Percentiles rank a stretch among this genome's conserved stretches.
phyloP scores from a whole-genome alignment of 2,329 filamentous ascomycete genomes.

The Aspergillus bombycis region DNA sequence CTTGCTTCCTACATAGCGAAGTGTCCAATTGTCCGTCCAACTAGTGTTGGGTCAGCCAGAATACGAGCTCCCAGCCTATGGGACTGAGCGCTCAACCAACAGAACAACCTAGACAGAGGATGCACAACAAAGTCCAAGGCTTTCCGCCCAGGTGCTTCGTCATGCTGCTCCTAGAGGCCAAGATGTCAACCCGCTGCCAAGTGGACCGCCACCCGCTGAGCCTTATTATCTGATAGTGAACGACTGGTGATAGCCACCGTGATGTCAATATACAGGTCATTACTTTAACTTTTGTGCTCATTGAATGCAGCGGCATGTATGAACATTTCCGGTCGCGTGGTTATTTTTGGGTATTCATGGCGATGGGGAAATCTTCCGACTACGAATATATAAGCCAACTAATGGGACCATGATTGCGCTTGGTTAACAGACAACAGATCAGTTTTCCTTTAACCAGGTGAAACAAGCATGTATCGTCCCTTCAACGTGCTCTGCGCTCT shows the following conservation, averaged over 20 bases:
- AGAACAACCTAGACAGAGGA: not conserved
- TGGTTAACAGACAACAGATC: no score
- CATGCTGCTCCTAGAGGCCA: not conserved
- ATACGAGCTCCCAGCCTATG: not conserved
- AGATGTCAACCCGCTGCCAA: not conserved
- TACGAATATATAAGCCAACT: not conserved
- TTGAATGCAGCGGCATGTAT: no score
- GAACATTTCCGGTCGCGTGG: not conserved
- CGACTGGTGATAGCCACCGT: not conserved
- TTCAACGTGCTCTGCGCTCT: not conserved
- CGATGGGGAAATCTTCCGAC: not conserved
- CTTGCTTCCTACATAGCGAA: not conserved
- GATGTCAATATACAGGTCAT: not conserved
- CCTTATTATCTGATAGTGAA: not conserved
- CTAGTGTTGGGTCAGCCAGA: not conserved
- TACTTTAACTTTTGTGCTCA: not conserved
- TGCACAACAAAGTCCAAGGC: not conserved
- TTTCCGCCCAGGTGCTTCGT: not conserved
- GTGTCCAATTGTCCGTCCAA: not conserved
- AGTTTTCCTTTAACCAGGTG: not conserved
- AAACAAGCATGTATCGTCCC: not conserved
- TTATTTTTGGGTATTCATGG: not conserved
- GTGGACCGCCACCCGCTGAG: not conserved
- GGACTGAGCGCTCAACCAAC: not conserved
- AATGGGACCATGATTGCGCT: no score